These are phyloP conservation scores for Vitis vinifera DNA, from an alignment of 164 flowering plant species.

Conservation along the genomic window ASM3070453v1 NC_081811.1:750001-750500, in stretches of 20 bases:
- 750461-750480: constrained; percentile 98
- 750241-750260: constrained; percentile 98
- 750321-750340: constrained; percentile 74
- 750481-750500: constrained; percentile 99
- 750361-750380: constrained; percentile 88
- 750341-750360: constrained; percentile 97
- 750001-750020: constrained; percentile 68
- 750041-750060: no score
- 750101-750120: neutral
- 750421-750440: constrained; percentile 99
- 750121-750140: no score
- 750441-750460: constrained; percentile 91
- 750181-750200: no score
- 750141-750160: no score
- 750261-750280: constrained; percentile 92
- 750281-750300: constrained; percentile 68
- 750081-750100: neutral
- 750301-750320: constrained; percentile 68
- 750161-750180: no score
- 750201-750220: neutral
- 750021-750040: neutral
- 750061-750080: no score
- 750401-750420: constrained; percentile 97
- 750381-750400: constrained; percentile 89
- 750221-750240: constrained; percentile 3